phyloP scores from a whole-genome alignment of 2,329 filamentous ascomycete genomes.

The Ceratocystis variospora region DNA sequence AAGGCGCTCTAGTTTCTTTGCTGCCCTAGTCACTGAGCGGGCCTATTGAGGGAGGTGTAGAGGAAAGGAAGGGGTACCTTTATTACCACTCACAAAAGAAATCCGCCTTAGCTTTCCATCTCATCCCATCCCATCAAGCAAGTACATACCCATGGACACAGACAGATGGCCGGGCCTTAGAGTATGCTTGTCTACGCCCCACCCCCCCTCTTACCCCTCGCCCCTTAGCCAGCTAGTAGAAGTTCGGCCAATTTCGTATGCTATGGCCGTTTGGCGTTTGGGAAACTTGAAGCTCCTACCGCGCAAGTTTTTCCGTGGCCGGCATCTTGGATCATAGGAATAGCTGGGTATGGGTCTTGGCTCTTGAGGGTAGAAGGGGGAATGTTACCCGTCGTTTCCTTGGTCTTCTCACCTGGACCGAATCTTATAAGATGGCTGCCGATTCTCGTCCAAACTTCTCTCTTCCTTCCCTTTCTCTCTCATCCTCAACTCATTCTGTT shows the following conservation, averaged over 20 bases:
- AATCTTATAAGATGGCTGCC: background rate
- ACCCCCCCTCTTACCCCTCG: background rate
- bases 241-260: background rate
- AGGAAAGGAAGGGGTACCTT: no score
- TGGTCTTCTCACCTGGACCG: background rate
- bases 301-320: background rate
- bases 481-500: conserved; percentile 4
- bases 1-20: background rate
- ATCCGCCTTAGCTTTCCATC: no score
- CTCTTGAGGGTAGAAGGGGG: no score
- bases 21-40: background rate
- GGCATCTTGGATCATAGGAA: background rate
- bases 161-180: no score
- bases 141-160: no score
- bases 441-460: background rate
- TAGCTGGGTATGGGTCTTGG: no score
- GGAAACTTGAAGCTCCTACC: background rate
- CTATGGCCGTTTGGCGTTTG: background rate
- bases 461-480: conserved; percentile 4
- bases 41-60: no score
- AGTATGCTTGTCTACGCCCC: background rate
- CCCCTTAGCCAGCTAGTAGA: background rate
- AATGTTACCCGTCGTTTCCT: background rate
- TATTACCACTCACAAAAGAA: no score
- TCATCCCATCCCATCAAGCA: no score